Percentiles rank a stretch among this genome's conserved stretches.
Conservation (phyloP, 1,139 yeast species). For the Scheffersomyces segobiensis region DNA sequence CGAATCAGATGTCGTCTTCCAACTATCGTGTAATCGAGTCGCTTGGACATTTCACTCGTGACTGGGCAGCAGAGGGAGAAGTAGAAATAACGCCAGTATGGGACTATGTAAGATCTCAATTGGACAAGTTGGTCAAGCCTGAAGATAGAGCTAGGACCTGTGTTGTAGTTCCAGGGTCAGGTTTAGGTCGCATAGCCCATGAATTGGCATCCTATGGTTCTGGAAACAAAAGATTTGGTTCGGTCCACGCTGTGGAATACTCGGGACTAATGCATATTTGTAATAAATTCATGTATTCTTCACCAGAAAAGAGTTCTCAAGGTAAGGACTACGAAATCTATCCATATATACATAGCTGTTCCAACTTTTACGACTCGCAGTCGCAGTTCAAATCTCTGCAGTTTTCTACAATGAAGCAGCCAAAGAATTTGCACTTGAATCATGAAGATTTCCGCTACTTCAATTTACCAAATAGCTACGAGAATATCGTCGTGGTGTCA, state of each 20-base stretch:
- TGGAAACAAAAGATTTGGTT: slow-evolving; percentile 21
- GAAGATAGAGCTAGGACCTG: slow-evolving; percentile 35
- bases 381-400: slow-evolving; percentile 58
- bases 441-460: slow-evolving; percentile 69
- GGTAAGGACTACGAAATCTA: slow-evolving; percentile 28
- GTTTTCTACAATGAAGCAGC: slow-evolving; percentile 42
- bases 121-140: slow-evolving; percentile 28
- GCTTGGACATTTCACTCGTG: slow-evolving; percentile 71
- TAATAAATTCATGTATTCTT: slow-evolving; percentile 54
- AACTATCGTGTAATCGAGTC: slow-evolving; percentile 67
- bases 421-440: slow-evolving; percentile 49
- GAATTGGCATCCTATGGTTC: slow-evolving; percentile 47
- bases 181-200: slow-evolving; percentile 71
- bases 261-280: slow-evolving; percentile 70
- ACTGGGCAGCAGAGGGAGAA: slow-evolving; percentile 56
- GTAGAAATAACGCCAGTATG: slow-evolving; percentile 55
- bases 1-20: slow-evolving; percentile 25
- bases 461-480: slow-evolving; percentile 29
- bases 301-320: neutral
- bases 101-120: slow-evolving; percentile 42
- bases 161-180: slow-evolving; percentile 76
- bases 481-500: slow-evolving; percentile 62
- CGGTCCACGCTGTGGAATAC: slow-evolving; percentile 70
- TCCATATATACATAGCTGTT: slow-evolving; percentile 74
- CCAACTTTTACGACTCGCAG: slow-evolving; percentile 56